phyloP scores from a whole-genome alignment of 73 alveolate genomes.

The Paramecium bursaria region DNA sequence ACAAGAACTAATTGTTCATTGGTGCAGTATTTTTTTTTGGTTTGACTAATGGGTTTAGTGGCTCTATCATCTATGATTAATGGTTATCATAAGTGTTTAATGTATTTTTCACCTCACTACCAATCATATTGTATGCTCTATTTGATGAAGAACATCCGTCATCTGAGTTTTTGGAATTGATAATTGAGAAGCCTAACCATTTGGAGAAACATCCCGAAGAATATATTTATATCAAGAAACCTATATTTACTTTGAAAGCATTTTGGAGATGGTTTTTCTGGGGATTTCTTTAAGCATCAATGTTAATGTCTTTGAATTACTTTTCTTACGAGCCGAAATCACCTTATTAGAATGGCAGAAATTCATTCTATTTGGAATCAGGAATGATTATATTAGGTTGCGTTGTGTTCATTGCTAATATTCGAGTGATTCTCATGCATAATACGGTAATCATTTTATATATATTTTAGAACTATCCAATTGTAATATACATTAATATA shows the following conservation, averaged over 20 bases:
- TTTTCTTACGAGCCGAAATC: constrained; percentile 39
- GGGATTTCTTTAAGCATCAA: neutral
- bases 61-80: constrained; percentile 85
- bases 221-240: constrained; percentile 2
- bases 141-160: constrained; percentile 78
- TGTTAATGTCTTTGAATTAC: constrained; percentile 4
- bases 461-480: constrained; percentile 37
- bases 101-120: constrained; percentile 85
- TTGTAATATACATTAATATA: neutral
- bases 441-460: constrained; percentile 26
- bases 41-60: constrained; percentile 81
- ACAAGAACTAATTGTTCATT: constrained; percentile 83
- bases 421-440: constrained; percentile 22
- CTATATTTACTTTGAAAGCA: constrained; percentile 12
- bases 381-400: constrained; percentile 54
- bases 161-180: constrained; percentile 28
- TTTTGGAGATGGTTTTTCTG: constrained; percentile 38
- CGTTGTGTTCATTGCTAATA: constrained; percentile 22
- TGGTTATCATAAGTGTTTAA: constrained; percentile 85
- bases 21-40: constrained; percentile 85
- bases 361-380: constrained; percentile 28
- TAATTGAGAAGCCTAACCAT: neutral
- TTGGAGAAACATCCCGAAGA: constrained; percentile 38
- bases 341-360: constrained; percentile 10
- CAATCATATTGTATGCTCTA: constrained; percentile 82